Evolutionary conservation across 345 rosid species (phyloP), one percentile per base, ranked within the genome.

Genomic region (Citrus unshiu): DNA sequence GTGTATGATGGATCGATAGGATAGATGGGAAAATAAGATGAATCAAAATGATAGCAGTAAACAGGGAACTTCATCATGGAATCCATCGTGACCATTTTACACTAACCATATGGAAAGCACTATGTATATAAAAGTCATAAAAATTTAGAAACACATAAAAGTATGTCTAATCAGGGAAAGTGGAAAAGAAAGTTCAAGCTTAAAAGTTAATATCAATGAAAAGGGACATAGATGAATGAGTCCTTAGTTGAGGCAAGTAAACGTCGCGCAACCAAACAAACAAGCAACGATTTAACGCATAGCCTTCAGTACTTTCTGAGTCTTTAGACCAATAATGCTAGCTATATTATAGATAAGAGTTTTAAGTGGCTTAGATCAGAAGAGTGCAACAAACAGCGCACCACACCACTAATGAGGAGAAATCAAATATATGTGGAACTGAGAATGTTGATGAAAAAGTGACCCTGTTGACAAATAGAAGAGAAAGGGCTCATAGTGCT

Each of bases 351-450:
- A 22, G 32, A 69, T 69, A 46, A 29, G 68, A 46, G 76, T 24
- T 51, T 30, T 61, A 22, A 69, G 79, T 73, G 82, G 79, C 56
- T 35, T 65, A 61, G 63, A 66, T 64, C 66, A 70, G 68, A 79
- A 76, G 68, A 67, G 72, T 68, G 76, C 72, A 61, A 40, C 72
- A 81, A 61, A 40, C 72, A 81, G 30, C 73, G 62, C 87, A 81
- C 69, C 32, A 69, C 58, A 73, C 59, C 78, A 73, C 63, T 68
- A 19, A 19, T 61, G 68, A 6, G 35, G 29, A 58, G 7, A 40
- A 39, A 39, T 24, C 9, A 40, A 39, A 64, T 64, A 30, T 19
- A 64, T 7, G n/a, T 14, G n/a, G 24, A 19, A 3, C 7, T 27
- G 49, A 69, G 14, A 16, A 46, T 19, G 66, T 40, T 29, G 75